phyloP scores from a whole-genome alignment of 306 rosid genomes.

The Bauhinia variegata region DNA sequence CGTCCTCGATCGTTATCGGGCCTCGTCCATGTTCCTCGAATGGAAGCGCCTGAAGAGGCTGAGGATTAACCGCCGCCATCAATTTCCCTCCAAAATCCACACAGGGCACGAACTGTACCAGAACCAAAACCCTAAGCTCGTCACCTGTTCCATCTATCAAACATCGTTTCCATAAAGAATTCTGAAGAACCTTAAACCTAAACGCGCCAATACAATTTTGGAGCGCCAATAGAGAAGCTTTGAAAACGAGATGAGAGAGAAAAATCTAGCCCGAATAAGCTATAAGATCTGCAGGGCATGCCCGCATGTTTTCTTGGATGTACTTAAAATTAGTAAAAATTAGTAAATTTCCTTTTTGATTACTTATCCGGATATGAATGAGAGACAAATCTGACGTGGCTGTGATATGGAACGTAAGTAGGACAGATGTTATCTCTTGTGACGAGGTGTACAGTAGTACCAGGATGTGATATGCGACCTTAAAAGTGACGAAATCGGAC shows the following conservation, averaged over 20 bases:
- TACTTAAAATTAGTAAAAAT: constrained; percentile 47
- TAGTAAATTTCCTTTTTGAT: constrained; percentile 26
- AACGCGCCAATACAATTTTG: constrained; percentile 10
- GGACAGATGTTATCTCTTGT: constrained; percentile 1
- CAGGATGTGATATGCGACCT: background rate
- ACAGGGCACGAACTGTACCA: constrained; percentile 25
- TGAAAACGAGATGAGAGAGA: constrained; percentile 32
- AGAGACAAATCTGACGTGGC: constrained; percentile 25
- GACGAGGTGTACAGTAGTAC: constrained; percentile 23
- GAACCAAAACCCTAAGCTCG: constrained; percentile 56
- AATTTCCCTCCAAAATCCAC: constrained; percentile 11
- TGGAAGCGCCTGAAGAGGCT: constrained; percentile 68
- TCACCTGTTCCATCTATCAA: constrained; percentile 42
- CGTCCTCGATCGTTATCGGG: constrained; percentile 45
- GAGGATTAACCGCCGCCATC: constrained; percentile 78
- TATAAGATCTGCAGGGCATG: constrained; percentile 39
- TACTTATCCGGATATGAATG: too few relatives aligned
- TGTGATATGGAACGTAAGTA: background rate
- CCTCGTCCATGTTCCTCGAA: constrained; percentile 50
- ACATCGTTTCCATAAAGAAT: constrained; percentile 19
- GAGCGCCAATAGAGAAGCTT: constrained; percentile 38
- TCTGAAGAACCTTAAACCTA: constrained; percentile 10
- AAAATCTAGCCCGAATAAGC: constrained; percentile 38
- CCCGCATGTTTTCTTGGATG: constrained; percentile 48
- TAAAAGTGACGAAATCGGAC: background rate